These are phyloP conservation scores for Elsinoe necatrix DNA, from an alignment of 2,329 filamentous ascomycete genomes.

Conservation along the genomic window DNA sequence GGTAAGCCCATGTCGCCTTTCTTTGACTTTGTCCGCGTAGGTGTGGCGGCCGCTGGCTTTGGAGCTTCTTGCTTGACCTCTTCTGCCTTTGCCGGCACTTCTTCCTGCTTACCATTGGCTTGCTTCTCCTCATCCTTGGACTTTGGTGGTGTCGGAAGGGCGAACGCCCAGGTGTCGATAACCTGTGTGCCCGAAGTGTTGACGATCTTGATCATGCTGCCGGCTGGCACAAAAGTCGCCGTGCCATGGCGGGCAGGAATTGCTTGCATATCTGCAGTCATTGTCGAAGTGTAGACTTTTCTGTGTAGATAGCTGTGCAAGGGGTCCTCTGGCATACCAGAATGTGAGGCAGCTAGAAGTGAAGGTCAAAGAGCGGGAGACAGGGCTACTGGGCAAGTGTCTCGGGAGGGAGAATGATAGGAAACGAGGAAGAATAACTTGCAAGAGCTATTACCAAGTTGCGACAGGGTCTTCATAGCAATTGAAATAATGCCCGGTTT, in stretches of 20 bases:
- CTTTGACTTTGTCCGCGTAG: constrained; percentile 22
- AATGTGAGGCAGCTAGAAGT: neutral
- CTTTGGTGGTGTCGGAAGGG: constrained; percentile 37
- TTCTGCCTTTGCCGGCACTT: constrained; percentile 18
- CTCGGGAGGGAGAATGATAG: neutral
- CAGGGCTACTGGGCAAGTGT: neutral
- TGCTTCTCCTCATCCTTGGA: constrained; percentile 27
- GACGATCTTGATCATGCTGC: constrained; percentile 42
- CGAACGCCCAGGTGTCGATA: constrained; percentile 44
- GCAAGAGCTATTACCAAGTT: neutral
- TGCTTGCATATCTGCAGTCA: constrained; percentile 28
- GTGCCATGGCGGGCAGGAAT: constrained; percentile 44
- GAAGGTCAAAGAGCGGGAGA: neutral
- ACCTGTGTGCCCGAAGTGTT: constrained; percentile 45
- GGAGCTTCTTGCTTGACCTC: constrained; percentile 18
- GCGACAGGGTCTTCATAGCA: constrained; percentile 1
- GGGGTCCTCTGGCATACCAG: constrained; percentile 10
- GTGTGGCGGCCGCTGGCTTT: constrained; percentile 18
- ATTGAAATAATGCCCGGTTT: constrained; percentile 7
- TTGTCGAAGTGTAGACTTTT: constrained; percentile 9
- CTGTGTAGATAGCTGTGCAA: constrained; percentile 7
- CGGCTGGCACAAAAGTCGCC: constrained; percentile 43
- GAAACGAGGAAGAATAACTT: neutral
- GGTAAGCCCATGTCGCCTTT: constrained; percentile 25
- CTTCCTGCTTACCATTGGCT: constrained; percentile 23